Evolutionary conservation across 192 early-diverging fungal species (phyloP), one percentile per base, ranked within the genome.

Genomic region (Backusella australiensis): DNA sequence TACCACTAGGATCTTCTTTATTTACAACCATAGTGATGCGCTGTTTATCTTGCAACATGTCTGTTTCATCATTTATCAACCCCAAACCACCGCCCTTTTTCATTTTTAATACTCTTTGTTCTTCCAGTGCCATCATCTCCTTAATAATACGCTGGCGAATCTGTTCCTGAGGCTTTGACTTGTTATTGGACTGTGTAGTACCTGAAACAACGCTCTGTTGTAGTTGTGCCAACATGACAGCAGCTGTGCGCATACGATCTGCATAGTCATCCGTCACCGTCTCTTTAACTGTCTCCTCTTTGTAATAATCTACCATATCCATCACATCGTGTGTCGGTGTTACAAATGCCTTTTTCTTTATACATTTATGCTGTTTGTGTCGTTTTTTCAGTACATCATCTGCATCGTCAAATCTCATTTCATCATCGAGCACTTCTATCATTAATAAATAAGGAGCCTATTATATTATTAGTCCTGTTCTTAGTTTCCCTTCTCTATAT

Each of bases 51-150:
- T 92, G 87, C 9, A 89, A 75, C 38, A 80, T 83, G 75, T 84
- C 88, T 19, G 81, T 83, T 29, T 80, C 83, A 7, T 80, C 81
- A 87, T 87, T 70, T 86, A 91, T 79, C 86, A 82, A 87, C 90
- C 92, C 84, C 90, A 93, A 80, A 88, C 87, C 83, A 82, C 91
- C 90, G 89, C 93, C 94, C 0, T 78, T 68, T 71, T 75, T 84
- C 87, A 91, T 86, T 42, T 85, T 84, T 35, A 83, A 78, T 83
- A 96, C 88, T 15, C 96, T 88, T 65, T 94, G 80, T 78, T 98
- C 95, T 73, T 99, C 97, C 71, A 98, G 42, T 36, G 90, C 88
- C 87, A 96, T 91, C 96, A 99, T 99, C 83, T 99, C 97, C 67
- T 89, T 92, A 34, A 99, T 89, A 21, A 99, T 91, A 67, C 93